Evolutionary conservation across 306 rosid genomes (phyloP).

Genomic region (Cicer cuneatum): DNA sequence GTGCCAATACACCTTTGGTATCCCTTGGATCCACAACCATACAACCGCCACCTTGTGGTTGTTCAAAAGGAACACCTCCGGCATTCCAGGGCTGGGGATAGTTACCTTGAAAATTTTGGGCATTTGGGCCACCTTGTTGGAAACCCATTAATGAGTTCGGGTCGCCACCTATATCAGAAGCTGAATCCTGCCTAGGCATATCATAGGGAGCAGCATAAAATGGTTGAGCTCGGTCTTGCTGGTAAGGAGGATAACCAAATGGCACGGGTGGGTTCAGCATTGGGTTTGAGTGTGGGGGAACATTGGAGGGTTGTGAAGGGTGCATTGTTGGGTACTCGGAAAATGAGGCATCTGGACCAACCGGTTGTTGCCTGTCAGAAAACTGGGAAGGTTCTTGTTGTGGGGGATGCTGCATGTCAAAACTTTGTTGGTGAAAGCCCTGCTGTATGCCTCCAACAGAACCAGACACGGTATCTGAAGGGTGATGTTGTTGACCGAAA

Average conservation of each 20-base stretch:
- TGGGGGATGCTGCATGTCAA: slow-evolving; percentile 75
- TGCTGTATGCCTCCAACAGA: slow-evolving; percentile 51
- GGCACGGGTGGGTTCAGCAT: slow-evolving; percentile 72
- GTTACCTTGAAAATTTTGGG: slow-evolving; percentile 59
- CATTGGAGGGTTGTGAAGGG: slow-evolving; percentile 63
- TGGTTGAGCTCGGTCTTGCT: slow-evolving; percentile 74
- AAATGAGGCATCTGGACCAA: slow-evolving; percentile 62
- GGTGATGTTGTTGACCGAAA: slow-evolving; percentile 74
- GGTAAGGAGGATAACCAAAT: slow-evolving; percentile 72
- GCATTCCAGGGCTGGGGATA: slow-evolving; percentile 82
- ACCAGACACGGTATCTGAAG: slow-evolving; percentile 60
- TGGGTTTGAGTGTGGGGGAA: slow-evolving; percentile 67
- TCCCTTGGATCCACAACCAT: slow-evolving; percentile 74
- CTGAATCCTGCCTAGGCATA: slow-evolving; percentile 72
- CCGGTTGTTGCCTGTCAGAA: slow-evolving; percentile 72
- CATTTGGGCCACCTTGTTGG: slow-evolving; percentile 65
- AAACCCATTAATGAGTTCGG: slow-evolving; percentile 77
- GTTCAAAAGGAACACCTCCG: slow-evolving; percentile 73
- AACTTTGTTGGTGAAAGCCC: slow-evolving; percentile 67
- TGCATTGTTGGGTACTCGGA: slow-evolving; percentile 78
- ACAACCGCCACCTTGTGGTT: slow-evolving; percentile 59
- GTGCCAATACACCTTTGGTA: slow-evolving; percentile 71
- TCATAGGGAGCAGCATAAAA: slow-evolving; percentile 78
- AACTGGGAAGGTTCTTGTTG: slow-evolving; percentile 70
- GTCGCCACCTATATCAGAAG: slow-evolving; percentile 66